Percentiles rank a stretch among this genome's conserved stretches.
Conservation (phyloP, 1,139 yeast genomes). For the Hemisphaericaspora subhashii region DNA sequence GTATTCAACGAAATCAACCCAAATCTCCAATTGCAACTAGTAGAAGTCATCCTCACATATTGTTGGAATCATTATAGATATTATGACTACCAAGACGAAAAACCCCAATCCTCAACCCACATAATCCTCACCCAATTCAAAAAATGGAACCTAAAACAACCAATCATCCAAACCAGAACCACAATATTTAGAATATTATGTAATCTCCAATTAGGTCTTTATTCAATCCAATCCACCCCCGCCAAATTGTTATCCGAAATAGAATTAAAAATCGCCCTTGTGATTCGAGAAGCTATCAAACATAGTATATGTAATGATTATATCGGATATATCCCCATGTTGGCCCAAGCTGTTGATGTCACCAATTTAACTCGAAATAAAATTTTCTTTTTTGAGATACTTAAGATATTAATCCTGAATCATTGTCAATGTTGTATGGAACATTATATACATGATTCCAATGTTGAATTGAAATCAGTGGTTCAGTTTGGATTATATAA, state of each 20-base stretch:
- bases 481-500: constrained; percentile 36
- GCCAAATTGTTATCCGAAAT: constrained; percentile 6
- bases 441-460: constrained; percentile 26
- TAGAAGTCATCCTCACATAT: constrained; percentile 36
- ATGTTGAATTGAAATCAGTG: constrained; percentile 26
- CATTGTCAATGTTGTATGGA: constrained; percentile 40
- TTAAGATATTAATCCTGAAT: constrained; percentile 22
- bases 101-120: not conserved
- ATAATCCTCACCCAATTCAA: constrained; percentile 14
- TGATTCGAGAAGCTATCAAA: constrained; percentile 24
- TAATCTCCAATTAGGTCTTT: constrained; percentile 32
- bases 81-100: constrained; percentile 8
- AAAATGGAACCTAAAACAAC: constrained; percentile 24
- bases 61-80: constrained; percentile 40
- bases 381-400: constrained; percentile 28
- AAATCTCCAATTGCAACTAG: constrained; percentile 18
- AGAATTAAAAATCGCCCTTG: constrained; percentile 25
- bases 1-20: constrained; percentile 17
- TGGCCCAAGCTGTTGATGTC: constrained; percentile 34
- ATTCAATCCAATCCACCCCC: constrained; percentile 13
- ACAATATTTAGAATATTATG: constrained; percentile 34
- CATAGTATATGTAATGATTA: constrained; percentile 31
- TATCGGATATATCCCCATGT: constrained; percentile 30
- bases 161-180: constrained; percentile 27
- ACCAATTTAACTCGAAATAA: constrained; percentile 19